Conservation (phyloP, 306 rosid genomes). For the Boehmeria nivea region DNA sequence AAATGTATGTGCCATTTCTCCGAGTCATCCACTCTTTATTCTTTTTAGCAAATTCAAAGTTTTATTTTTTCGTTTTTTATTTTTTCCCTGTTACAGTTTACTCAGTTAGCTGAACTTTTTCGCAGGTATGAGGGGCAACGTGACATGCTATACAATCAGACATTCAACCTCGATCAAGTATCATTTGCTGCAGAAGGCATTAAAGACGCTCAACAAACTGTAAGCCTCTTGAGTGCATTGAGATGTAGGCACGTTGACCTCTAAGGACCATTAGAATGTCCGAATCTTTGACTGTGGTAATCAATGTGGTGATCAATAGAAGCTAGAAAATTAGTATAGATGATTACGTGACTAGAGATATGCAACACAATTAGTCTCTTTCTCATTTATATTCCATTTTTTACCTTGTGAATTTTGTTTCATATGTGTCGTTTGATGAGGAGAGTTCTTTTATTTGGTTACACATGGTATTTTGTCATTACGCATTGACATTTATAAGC, state of each 20-base stretch:
- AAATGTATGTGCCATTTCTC: slow-evolving; percentile 53
- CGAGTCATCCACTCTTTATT: neutral
- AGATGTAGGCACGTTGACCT: neutral
- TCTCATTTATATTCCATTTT: too few species aligned
- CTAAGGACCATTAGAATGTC: neutral
- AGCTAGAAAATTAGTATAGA: neutral
- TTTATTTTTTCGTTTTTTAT: neutral
- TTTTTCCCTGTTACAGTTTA: neutral
- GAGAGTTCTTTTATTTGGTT: neutral
- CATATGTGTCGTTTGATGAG: too few species aligned
- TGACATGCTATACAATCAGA: slow-evolving; percentile 93
- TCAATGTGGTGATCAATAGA: neutral
- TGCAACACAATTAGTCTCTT: neutral
- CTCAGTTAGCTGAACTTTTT: slow-evolving; percentile 13
- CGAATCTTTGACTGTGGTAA: neutral
- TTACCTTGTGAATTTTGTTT: too few species aligned
- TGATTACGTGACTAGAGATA: neutral
- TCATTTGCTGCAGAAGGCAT: slow-evolving; percentile 88
- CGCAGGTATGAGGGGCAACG: slow-evolving; percentile 99
- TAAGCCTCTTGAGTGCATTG: slow-evolving; percentile 17
- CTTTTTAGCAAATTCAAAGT: neutral
- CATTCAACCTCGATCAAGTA: slow-evolving; percentile 96
- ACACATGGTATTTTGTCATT: too few species aligned
- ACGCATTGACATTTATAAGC: too few species aligned
- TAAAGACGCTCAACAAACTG: slow-evolving; percentile 97